Conservation (phyloP, 495 filamentous ascomycete genomes). For the Xylaria scruposa region DNA sequence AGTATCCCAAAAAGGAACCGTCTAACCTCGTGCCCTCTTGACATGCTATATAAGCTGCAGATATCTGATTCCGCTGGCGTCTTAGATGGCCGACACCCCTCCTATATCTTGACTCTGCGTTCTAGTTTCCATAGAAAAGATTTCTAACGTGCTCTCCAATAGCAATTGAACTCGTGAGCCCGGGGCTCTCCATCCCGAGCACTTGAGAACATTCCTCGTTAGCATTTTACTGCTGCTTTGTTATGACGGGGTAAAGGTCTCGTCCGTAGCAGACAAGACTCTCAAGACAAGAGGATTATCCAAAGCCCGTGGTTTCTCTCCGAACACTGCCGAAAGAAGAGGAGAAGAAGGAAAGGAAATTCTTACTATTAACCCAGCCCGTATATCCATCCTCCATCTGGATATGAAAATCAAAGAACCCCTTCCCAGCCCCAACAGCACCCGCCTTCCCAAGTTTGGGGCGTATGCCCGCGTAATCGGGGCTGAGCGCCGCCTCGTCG, state of each 20-base stretch:
- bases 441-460: constrained; percentile 77
- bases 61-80: no score
- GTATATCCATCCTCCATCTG: constrained; percentile 77
- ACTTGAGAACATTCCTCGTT: constrained; percentile 42
- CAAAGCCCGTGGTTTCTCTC: background rate
- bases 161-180: constrained; percentile 86
- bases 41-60: background rate
- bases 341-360: background rate
- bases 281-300: background rate
- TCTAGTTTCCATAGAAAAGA: constrained; percentile 66
- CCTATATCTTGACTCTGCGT: background rate
- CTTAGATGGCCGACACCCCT: background rate
- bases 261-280: background rate
- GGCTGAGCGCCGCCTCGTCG: constrained; percentile 65
- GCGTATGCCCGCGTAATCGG: constrained; percentile 90
- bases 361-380: constrained; percentile 78
- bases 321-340: background rate
- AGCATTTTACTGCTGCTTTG: background rate
- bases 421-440: constrained; percentile 61
- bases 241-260: background rate
- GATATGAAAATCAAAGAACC: constrained; percentile 87
- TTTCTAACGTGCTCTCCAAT: constrained; percentile 84
- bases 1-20: background rate
- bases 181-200: constrained; percentile 93
- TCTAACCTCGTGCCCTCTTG: background rate